These are phyloP conservation scores for Trichoderma sp. DNA, from an alignment of 2,329 filamentous ascomycete genomes.

Conservation along the genomic window DNA sequence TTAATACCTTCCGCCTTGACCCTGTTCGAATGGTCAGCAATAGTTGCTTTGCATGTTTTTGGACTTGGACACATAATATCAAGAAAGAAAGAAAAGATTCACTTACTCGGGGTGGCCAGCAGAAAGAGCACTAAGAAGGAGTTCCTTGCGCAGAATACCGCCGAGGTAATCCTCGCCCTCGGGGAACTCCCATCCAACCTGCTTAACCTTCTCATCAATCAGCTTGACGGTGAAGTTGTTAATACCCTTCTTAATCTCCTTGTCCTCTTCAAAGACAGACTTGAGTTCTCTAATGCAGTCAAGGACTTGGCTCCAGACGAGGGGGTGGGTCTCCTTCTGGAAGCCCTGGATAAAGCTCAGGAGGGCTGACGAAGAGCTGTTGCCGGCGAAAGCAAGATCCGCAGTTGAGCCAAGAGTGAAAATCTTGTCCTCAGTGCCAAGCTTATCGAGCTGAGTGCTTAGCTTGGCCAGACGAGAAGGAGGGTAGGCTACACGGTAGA, in stretches of 20 bases:
- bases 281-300: conserved; percentile 75
- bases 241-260: conserved; percentile 69
- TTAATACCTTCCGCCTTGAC: conserved; percentile 72
- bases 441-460: conserved; percentile 70
- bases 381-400: conserved; percentile 83
- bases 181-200: conserved; percentile 84
- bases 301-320: conserved; percentile 87
- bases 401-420: conserved; percentile 87
- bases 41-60: not conserved
- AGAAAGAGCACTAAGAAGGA: conserved; percentile 74
- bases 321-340: conserved; percentile 74
- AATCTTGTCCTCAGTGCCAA: conserved; percentile 88
- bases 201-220: conserved; percentile 71
- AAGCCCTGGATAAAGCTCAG: conserved; percentile 86
- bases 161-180: conserved; percentile 78
- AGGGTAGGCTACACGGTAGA: conserved; percentile 91
- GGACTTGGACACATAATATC: not conserved
- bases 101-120: conserved; percentile 74
- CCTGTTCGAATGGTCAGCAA: conserved; percentile 41
- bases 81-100: not conserved
- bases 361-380: conserved; percentile 78
- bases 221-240: conserved; percentile 79
- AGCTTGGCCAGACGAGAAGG: conserved; percentile 80
- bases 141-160: conserved; percentile 77
- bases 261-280: conserved; percentile 80